A percentile compares a stretch with the other conserved stretches of the same genome.
phyloP scores from a whole-genome alignment of 768 basidiomycete species.

The Phanerochaete sordida region DNA sequence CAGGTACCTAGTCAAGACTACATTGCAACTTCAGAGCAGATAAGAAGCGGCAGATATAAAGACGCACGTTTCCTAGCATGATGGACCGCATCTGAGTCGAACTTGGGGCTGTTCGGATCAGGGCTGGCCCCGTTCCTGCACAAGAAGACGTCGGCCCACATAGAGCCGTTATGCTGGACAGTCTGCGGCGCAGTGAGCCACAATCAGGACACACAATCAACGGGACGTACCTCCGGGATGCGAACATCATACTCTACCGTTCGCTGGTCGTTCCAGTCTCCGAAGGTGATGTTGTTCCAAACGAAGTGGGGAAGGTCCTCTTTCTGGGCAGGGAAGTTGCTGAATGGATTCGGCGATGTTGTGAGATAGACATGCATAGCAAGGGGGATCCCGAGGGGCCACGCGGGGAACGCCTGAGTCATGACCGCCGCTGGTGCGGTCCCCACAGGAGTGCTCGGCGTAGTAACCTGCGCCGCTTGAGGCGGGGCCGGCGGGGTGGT shows the following conservation, averaged over 20 bases:
- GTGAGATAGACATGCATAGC: conserved; percentile 76
- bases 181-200: conserved; percentile 36
- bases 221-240: conserved; percentile 58
- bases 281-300: conserved; percentile 78
- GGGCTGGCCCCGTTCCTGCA: conserved; percentile 62
- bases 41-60: not conserved
- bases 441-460: not conserved
- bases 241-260: conserved; percentile 54
- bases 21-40: not conserved
- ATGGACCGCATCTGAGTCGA: conserved; percentile 55
- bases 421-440: conserved; percentile 29
- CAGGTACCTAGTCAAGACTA: conserved; percentile 86
- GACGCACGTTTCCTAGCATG: conserved; percentile 72
- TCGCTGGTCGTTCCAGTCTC: conserved; percentile 66
- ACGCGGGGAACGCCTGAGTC: conserved; percentile 48
- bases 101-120: conserved; percentile 53
- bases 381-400: conserved; percentile 57
- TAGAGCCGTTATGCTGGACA: conserved; percentile 72
- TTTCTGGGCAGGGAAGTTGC: conserved; percentile 52
- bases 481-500: conserved; percentile 31
- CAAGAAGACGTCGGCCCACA: conserved; percentile 84
- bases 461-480: conserved; percentile 20
- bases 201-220: not conserved
- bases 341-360: conserved; percentile 51
- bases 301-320: conserved; percentile 61